A percentile compares a stretch with the other conserved stretches of the same genome.
phyloP scores from a whole-genome alignment of 148 eudicot genomes.

The Polygonum aviculare region DNA sequence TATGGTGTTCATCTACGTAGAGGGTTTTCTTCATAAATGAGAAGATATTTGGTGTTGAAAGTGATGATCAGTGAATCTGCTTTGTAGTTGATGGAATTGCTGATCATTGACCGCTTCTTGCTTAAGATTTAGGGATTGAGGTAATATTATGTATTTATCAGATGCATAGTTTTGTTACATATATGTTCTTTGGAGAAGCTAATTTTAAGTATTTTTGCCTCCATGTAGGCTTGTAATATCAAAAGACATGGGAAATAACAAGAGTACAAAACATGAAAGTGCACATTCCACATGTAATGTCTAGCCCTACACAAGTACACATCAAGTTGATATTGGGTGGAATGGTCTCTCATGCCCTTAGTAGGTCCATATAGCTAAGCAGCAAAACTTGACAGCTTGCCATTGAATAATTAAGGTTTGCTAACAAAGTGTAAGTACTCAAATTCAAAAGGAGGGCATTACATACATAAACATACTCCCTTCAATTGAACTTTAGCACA shows the following conservation, averaged over 20 bases:
- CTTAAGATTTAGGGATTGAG: neutral
- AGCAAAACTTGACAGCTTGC: neutral
- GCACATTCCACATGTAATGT: neutral
- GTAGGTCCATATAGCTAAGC: neutral
- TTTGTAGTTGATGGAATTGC: neutral
- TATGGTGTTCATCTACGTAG: constrained; percentile 3
- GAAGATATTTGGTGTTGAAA: constrained; percentile 2
- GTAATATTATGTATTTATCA: neutral
- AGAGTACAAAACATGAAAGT: neutral
- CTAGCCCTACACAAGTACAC: neutral
- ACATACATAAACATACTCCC: too few relatives aligned
- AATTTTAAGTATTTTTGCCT: neutral
- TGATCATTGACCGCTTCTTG: neutral
- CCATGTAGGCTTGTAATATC: neutral
- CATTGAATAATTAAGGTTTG: too few relatives aligned
- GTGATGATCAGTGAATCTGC: constrained; percentile 1
- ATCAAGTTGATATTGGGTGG: neutral
- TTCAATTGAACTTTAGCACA: too few relatives aligned
- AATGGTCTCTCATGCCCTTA: neutral
- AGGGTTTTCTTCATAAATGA: neutral
- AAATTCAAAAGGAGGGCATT: too few relatives aligned
- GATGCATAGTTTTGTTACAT: neutral
- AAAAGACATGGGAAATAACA: too few relatives aligned
- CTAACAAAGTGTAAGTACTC: neutral
- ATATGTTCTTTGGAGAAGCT: neutral